These are phyloP conservation scores for Fonsecaea multimorphosa DNA, from an alignment of 2,329 filamentous ascomycete genomes.

Conservation along the genomic window DNA sequence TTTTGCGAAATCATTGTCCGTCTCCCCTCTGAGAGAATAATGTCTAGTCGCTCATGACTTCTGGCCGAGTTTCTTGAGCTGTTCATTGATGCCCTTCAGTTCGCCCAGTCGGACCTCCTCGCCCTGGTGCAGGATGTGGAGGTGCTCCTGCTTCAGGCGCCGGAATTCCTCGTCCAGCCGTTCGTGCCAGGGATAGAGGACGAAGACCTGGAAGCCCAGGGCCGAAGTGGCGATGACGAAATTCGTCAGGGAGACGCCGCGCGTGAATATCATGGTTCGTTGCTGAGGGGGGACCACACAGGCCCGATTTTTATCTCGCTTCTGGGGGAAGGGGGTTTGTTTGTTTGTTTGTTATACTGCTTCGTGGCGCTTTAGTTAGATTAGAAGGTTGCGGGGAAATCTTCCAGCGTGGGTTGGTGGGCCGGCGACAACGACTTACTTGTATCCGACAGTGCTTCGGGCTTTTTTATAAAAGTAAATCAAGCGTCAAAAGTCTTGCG, in stretches of 20 bases:
- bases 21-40: background rate
- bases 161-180: constrained; percentile 68
- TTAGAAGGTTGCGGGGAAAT: background rate
- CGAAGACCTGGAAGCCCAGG: constrained; percentile 70
- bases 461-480: background rate
- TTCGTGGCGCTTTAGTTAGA: background rate
- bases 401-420: background rate
- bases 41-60: background rate
- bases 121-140: constrained; percentile 43
- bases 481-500: constrained; percentile 4
- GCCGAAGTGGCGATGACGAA: constrained; percentile 70
- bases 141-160: constrained; percentile 64
- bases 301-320: background rate
- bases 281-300: background rate
- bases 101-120: constrained; percentile 26
- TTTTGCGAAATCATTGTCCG: background rate
- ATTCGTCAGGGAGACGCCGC: constrained; percentile 66
- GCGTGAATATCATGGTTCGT: constrained; percentile 53
- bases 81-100: constrained; percentile 32
- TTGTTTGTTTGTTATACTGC: background rate
- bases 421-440: background rate
- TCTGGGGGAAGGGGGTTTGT: background rate
- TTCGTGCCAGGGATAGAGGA: constrained; percentile 74
- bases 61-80: constrained; percentile 17
- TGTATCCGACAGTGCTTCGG: background rate